Evolutionary conservation across 2,329 filamentous ascomycete genomes (phyloP).

Genomic region (Neofusicoccum sp.): DNA sequence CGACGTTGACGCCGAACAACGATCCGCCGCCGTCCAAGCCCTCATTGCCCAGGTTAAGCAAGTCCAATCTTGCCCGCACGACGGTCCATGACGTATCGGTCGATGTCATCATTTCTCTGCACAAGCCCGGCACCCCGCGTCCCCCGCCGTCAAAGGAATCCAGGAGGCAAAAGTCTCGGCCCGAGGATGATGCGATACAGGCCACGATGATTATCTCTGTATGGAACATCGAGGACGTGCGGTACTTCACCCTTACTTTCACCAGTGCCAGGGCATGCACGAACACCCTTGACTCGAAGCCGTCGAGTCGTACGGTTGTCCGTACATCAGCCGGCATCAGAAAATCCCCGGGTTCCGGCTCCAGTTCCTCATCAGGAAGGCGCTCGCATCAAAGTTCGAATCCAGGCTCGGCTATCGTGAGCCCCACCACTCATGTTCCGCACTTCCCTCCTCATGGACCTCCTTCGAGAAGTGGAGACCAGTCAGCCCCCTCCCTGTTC

Average conservation of each 20-base stretch:
- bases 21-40: constrained; percentile 18
- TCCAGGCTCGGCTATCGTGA: constrained; percentile 41
- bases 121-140: constrained; percentile 20
- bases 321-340: constrained; percentile 40
- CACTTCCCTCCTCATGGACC: constrained; percentile 68
- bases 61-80: constrained; percentile 37
- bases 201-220: constrained; percentile 76
- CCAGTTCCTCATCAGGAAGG: constrained; percentile 36
- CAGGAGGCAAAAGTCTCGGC: constrained; percentile 24
- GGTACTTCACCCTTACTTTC: constrained; percentile 73
- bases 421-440: constrained; percentile 57
- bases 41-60: constrained; percentile 30
- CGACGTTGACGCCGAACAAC: constrained; percentile 17
- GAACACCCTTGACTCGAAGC: constrained; percentile 18
- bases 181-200: constrained; percentile 43
- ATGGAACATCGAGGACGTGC: constrained; percentile 67
- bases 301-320: constrained; percentile 41
- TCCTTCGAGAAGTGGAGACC: constrained; percentile 55
- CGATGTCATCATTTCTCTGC: constrained; percentile 64
- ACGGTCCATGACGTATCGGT: constrained; percentile 61
- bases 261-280: constrained; percentile 51
- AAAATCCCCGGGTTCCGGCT: constrained; percentile 39
- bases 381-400: constrained; percentile 31
- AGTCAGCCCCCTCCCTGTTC: constrained; percentile 62
- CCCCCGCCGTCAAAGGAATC: not conserved